Conservation (phyloP, 2,329 filamentous ascomycete species). For the Phialophora expanda region DNA sequence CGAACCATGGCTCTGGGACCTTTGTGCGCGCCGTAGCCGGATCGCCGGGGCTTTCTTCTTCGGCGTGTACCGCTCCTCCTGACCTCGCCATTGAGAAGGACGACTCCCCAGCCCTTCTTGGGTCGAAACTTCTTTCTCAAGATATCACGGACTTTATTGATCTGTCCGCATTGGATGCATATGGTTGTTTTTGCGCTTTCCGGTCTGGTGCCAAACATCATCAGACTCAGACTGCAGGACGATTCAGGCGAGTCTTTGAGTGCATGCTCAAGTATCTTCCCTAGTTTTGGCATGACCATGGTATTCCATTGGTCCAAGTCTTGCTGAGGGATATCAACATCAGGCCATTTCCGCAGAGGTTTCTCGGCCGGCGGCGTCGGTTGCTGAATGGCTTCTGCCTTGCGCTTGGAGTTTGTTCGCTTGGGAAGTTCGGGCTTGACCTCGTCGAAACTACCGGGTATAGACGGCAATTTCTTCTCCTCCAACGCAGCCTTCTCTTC, state of each 20-base stretch:
- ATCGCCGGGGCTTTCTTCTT: constrained; percentile 33
- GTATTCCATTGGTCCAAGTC: constrained; percentile 65
- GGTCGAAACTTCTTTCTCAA: constrained; percentile 64
- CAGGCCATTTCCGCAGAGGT: constrained; percentile 52
- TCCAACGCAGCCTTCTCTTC: constrained; percentile 30
- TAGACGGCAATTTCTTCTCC: constrained; percentile 11
- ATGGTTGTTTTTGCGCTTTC: constrained; percentile 66
- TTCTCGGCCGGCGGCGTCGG: constrained; percentile 9
- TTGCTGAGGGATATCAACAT: constrained; percentile 60
- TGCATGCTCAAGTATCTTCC: constrained; percentile 63
- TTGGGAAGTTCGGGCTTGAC: constrained; percentile 23
- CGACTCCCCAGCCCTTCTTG: constrained; percentile 61
- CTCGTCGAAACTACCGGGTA: constrained; percentile 15
- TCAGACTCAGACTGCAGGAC: constrained; percentile 65
- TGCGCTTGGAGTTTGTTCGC: constrained; percentile 30
- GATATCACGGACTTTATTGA: constrained; percentile 61
- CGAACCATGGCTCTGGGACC: constrained; percentile 23
- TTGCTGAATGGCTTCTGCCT: constrained; percentile 29
- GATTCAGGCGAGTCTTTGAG: constrained; percentile 62
- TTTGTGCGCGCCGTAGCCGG: constrained; percentile 27
- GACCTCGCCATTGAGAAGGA: constrained; percentile 65
- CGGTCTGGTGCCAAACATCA: constrained; percentile 63
- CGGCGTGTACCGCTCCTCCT: constrained; percentile 55
- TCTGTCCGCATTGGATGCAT: constrained; percentile 62
- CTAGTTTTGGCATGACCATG: constrained; percentile 61